Evolutionary conservation across 306 rosid genomes (phyloP).

Genomic region (Fragaria nilgerrensis): DNA sequence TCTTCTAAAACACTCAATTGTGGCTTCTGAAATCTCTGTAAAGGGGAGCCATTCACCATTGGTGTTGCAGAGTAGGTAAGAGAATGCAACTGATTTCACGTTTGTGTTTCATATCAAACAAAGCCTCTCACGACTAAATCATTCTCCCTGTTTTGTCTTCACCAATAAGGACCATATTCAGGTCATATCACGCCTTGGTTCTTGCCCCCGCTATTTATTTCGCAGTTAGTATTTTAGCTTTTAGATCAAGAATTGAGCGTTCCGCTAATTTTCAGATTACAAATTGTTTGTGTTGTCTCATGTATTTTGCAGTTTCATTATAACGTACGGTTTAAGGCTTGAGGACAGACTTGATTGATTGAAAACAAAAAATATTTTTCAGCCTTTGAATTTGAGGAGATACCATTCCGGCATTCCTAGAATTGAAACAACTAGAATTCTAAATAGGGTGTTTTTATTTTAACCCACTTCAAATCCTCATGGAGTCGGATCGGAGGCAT

Average conservation of each 20-base stretch:
- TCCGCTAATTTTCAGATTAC: too few species aligned
- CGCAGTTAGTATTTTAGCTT: conserved; percentile 3
- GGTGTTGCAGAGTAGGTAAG: conserved; percentile 31
- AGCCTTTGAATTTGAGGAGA: too few species aligned
- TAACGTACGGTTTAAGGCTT: too few species aligned
- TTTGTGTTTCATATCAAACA: conserved; percentile 55
- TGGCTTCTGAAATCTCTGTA: not conserved
- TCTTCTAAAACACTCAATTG: not conserved
- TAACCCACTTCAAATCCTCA: too few species aligned
- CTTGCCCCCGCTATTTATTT: not conserved
- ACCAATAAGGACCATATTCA: conserved; percentile 33
- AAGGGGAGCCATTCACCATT: conserved; percentile 17
- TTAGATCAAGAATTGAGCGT: not conserved
- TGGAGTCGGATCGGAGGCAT: too few species aligned
- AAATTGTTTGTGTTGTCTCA: too few species aligned
- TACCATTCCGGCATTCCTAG: too few species aligned
- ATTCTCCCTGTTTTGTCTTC: conserved; percentile 62
- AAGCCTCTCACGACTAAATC: conserved; percentile 48
- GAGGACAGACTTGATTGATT: too few species aligned
- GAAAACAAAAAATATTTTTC: too few species aligned
- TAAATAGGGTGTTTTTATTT: too few species aligned
- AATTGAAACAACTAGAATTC: too few species aligned
- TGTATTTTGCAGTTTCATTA: too few species aligned
- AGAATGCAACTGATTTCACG: conserved; percentile 38
- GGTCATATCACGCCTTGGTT: conserved; percentile 14